Conservation (phyloP, 1,139 yeast species). For the Petasospora rhodanensis region DNA sequence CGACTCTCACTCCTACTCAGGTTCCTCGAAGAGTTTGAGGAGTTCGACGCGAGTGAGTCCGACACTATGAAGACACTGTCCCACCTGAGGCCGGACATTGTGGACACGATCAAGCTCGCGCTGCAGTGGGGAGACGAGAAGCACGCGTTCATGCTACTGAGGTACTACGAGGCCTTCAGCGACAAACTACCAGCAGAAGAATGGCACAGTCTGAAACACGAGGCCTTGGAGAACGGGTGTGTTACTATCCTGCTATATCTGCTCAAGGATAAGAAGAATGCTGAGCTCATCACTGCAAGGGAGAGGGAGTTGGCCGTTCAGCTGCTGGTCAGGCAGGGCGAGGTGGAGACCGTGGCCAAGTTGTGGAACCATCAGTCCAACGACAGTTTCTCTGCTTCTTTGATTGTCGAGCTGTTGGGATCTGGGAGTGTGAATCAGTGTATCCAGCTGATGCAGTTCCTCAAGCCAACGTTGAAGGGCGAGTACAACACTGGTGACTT, state of each 20-base stretch:
- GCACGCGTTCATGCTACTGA: conserved; percentile 7
- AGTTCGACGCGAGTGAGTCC: conserved; percentile 1
- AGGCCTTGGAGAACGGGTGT: conserved; percentile 8
- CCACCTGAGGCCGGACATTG: conserved; percentile 13
- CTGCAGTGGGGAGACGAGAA: conserved; percentile 10
- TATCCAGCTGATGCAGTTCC: too few species aligned
- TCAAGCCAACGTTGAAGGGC: too few species aligned
- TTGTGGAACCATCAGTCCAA: too few species aligned
- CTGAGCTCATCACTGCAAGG: background rate
- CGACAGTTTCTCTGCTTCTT: too few species aligned
- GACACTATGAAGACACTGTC: conserved; percentile 3
- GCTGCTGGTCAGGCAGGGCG: conserved; percentile 1
- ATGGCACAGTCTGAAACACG: conserved; percentile 12
- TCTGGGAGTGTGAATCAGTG: too few species aligned
- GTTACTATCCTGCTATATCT: background rate
- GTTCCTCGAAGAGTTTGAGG: conserved; percentile 6
- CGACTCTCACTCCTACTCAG: too few species aligned
- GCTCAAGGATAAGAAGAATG: background rate
- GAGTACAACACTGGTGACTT: too few species aligned
- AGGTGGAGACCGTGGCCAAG: too few species aligned
- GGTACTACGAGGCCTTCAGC: conserved; percentile 5
- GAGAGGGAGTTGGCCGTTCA: conserved; percentile 2
- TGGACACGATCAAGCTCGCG: conserved; percentile 12
- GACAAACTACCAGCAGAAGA: conserved; percentile 12
- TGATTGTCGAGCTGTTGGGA: too few species aligned